Conservation (phyloP, 371 early-diverging fungal species). For the Rhizopus delemar region DNA sequence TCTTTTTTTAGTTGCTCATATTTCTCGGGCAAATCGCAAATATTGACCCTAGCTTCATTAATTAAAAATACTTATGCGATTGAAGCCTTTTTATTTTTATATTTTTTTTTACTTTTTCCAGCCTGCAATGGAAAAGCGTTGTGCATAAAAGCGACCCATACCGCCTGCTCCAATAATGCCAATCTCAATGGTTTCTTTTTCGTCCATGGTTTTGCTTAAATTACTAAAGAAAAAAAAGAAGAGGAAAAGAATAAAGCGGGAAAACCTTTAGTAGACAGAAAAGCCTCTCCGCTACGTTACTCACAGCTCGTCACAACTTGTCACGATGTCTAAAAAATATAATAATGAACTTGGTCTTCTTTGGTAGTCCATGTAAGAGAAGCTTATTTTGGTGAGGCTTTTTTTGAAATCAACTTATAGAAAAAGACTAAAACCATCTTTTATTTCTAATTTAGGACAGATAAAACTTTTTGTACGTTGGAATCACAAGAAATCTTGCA, state of each 20-base stretch:
- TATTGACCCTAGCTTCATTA: constrained; percentile 60
- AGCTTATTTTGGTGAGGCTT: too few species aligned
- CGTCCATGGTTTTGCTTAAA: constrained; percentile 8
- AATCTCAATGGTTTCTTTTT: constrained; percentile 65
- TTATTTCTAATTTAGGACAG: too few species aligned
- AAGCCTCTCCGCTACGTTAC: too few species aligned
- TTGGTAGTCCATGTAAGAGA: too few species aligned
- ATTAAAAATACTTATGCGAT: neutral
- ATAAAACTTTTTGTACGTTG: too few species aligned
- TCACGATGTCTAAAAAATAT: too few species aligned
- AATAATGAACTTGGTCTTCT: too few species aligned
- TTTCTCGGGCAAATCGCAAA: constrained; percentile 83
- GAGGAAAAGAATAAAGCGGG: neutral
- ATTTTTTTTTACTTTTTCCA: constrained; percentile 65
- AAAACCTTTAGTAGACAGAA: too few species aligned
- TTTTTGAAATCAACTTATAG: too few species aligned
- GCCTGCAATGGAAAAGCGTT: constrained; percentile 69
- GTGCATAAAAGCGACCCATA: constrained; percentile 93
- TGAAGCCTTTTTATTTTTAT: neutral
- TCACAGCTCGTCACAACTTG: too few species aligned
- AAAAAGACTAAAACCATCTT: too few species aligned
- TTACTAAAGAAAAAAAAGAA: constrained; percentile 3
- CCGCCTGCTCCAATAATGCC: constrained; percentile 89
- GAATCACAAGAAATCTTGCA: too few species aligned
- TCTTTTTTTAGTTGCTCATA: constrained; percentile 67